These are phyloP conservation scores for Botrytis elliptica DNA, from an alignment of 2,329 filamentous ascomycete species.

Conservation along the genomic window DNA sequence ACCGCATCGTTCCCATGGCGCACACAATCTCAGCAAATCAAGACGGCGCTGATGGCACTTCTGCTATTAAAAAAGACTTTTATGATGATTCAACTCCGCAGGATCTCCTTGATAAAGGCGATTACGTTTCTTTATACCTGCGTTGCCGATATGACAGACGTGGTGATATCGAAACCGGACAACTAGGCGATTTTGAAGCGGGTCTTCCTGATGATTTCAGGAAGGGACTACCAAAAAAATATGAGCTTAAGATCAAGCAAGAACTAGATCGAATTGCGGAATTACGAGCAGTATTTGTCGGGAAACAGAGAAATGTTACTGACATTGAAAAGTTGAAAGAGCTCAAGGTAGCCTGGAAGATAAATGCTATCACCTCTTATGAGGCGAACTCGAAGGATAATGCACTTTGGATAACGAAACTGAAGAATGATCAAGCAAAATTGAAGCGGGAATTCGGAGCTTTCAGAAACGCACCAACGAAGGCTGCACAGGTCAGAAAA, in stretches of 20 bases:
- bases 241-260: rapidly evolving
- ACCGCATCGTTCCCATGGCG: not conserved
- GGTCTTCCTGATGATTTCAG: rapidly evolving
- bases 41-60: not conserved
- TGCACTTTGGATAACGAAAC: not conserved
- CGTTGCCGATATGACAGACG: not conserved
- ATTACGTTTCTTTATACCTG: not conserved
- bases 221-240: rapidly evolving
- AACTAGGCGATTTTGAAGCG: not conserved
- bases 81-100: constrained; percentile 14
- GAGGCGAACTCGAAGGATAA: not conserved
- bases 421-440: not conserved
- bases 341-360: not conserved
- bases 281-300: not conserved
- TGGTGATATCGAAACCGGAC: not conserved
- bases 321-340: rapidly evolving
- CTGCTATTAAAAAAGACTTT: not conserved
- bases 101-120: not conserved
- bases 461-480: not conserved
- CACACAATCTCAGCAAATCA: not conserved
- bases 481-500: not conserved
- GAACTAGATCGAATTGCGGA: not conserved
- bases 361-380: not conserved
- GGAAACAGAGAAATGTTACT: rapidly evolving
- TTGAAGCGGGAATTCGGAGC: rapidly evolving